Evolutionary conservation across 192 early-diverging fungal species (phyloP), one percentile per base, ranked within the genome.

Genomic region (Gaertneriomyces sp.): DNA sequence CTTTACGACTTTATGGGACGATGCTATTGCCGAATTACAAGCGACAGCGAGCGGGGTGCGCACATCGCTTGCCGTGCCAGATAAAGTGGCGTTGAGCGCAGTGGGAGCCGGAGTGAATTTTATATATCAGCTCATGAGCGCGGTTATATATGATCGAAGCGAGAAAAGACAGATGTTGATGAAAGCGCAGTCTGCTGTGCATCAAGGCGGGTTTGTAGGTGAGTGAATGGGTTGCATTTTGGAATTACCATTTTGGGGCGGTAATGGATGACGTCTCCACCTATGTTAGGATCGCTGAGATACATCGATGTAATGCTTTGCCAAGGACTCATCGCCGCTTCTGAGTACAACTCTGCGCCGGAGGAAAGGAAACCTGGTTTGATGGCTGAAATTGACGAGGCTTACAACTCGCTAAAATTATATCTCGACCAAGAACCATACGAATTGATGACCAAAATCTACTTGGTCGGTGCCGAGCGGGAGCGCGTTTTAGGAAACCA

Each of bases 1-100:
- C 42, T 71, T 64, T 44, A 42, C 58, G 42, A 71, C 51, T 61
- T 54, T 57, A 6, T 71, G 69, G 69, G 59, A 58, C 6, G 63
- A 50, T 5, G 60, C 58, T 5, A 49, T 71, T 44, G 55, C 41
- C 8, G 63, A 63, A 41, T 39, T 65, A 42, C 61, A 71, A 5
- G 61, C 69, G 1, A n/a, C 64, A 4, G 53, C 47, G 17, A 50
- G 17, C 45, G 25, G 25, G 25, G 25, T 33, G 25, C 25, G 25
- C 2, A 33, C 25, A 33, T 33, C 25, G 2, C 25, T 33, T 33
- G 1, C 25, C 2, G 25, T 33, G 25, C 25, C 25, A 33, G 25
- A 33, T 33, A 33, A 33, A 33, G 25, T 33, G 25, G 25, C 25
- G 25, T 2, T 33, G 25, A 33, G 25, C 2, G 25, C 25, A 33